Evolutionary conservation across 2,329 filamentous ascomycete species (phyloP).

Genomic region (Aspergillus luchuensis): DNA sequence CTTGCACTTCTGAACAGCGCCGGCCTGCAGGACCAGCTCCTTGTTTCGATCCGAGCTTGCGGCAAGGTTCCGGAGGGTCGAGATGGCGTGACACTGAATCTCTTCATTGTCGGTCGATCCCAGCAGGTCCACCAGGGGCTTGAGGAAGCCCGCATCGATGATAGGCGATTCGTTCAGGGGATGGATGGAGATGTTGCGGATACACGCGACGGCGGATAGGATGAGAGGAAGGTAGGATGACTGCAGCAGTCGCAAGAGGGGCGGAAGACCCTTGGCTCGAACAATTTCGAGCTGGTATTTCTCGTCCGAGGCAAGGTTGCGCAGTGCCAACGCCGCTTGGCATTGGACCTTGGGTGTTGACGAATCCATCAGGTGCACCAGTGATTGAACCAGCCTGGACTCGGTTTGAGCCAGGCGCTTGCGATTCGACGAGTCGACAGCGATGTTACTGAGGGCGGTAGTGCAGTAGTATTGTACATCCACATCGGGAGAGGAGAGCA

Average conservation of each 20-base stretch:
- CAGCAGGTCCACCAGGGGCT: constrained; percentile 87
- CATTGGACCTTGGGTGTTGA: constrained; percentile 97
- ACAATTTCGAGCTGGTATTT: constrained; percentile 99
- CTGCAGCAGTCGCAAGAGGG: constrained; percentile 85
- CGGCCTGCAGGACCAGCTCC: constrained; percentile 92
- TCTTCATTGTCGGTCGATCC: constrained; percentile 97
- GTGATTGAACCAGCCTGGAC: constrained; percentile 84
- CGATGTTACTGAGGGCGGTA: constrained; percentile 96
- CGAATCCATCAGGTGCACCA: constrained; percentile 96
- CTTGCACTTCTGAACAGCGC: constrained; percentile 98
- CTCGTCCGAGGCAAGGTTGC: constrained; percentile 95
- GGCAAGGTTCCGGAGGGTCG: constrained; percentile 89
- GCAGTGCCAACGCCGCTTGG: constrained; percentile 88
- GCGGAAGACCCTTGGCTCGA: constrained; percentile 78
- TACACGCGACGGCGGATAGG: constrained; percentile 94
- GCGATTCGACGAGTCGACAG: constrained; percentile 87
- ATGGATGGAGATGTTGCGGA: constrained; percentile 98
- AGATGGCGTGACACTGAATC: constrained; percentile 98
- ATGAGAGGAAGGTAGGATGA: constrained; percentile 95
- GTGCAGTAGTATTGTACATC: constrained; percentile 99
- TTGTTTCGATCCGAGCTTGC: constrained; percentile 98
- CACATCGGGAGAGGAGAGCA: constrained; percentile 88
- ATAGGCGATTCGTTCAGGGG: constrained; percentile 97
- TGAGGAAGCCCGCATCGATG: constrained; percentile 94
- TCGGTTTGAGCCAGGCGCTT: constrained; percentile 90